Percentiles rank a stretch among this genome's conserved stretches.
phyloP scores from a whole-genome alignment of 768 basidiomycete species.

The Paxillus rubicundulus region DNA sequence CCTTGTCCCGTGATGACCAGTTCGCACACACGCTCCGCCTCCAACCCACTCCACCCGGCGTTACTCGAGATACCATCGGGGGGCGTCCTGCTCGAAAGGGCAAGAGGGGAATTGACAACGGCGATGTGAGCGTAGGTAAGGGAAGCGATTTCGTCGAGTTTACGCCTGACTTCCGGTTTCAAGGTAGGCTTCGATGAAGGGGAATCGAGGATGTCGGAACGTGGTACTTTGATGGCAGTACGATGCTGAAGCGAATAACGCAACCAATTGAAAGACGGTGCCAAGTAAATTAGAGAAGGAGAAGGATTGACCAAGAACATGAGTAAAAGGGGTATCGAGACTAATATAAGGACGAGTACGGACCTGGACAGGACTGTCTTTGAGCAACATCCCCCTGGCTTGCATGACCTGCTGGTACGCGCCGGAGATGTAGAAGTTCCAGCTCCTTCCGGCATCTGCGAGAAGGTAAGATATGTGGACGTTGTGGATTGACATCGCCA shows the following conservation, averaged over 20 bases:
- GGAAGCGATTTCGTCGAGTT: conserved; percentile 91
- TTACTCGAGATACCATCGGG: conserved; percentile 74
- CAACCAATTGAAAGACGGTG: conserved; percentile 9
- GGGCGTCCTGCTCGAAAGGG: conserved; percentile 71
- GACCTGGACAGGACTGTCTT: conserved; percentile 87
- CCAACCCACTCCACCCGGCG: conserved; percentile 85
- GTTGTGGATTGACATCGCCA: conserved; percentile 77
- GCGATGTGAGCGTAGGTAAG: conserved; percentile 93
- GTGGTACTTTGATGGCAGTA: conserved; percentile 83
- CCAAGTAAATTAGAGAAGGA: background rate
- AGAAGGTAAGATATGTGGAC: conserved; percentile 80
- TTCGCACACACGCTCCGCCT: conserved; percentile 92
- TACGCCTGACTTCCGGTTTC: conserved; percentile 77
- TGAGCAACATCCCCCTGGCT: conserved; percentile 82
- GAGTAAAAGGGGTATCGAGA: conserved; percentile 11
- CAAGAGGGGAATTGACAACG: conserved; percentile 82
- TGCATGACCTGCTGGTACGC: conserved; percentile 91
- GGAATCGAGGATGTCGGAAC: conserved; percentile 90
- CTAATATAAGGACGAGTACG: conserved; percentile 12
- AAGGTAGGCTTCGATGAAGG: conserved; percentile 74
- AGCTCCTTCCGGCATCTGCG: conserved; percentile 63
- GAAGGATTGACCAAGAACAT: background rate
- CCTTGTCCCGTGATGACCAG: conserved; percentile 86
- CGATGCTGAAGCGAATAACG: conserved; percentile 56
- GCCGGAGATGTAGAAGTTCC: conserved; percentile 91